Evolutionary conservation across 176 grass and related monocot genomes (phyloP), one percentile per base, ranked within the genome.

Genomic region (Ampelocalamus luodianensis): DNA sequence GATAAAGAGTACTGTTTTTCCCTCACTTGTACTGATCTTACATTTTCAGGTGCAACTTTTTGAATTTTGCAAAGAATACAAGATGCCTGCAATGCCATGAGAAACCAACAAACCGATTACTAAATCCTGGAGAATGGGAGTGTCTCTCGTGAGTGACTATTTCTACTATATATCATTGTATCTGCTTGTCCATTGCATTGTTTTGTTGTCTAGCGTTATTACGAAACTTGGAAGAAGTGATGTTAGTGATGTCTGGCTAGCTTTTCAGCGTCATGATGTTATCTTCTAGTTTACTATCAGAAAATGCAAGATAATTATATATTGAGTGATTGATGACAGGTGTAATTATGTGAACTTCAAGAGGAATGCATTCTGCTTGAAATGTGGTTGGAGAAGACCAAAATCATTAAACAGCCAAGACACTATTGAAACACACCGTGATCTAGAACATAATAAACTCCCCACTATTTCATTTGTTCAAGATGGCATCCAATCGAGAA

Each of bases 41-140:
- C 51, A 69, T 56, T 93, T 83, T 85, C 83, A 95, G 96, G 91
- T 98, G 96, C 81, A 95, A 94, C 67, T 95, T 98, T 80, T 92
- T 98, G 81, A 98, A 98, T 85, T 98, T 98, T 63, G 91, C 96
- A 24, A 98, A 98, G 91, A 98, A 98, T 38, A 95, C 96, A 36
- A 88, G 88, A 75, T 98, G 93, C 77, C 70, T 98, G 80, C 93
- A 94, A 27, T 98, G 96, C 71, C 96, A 87, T 89, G 91, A 92
- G 80, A 98, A 98, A 71, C 96, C 93, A 80, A 76, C 72, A 51
- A 79, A 98, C 27, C 89, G 91, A 49, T 89, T 75, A 40, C 96
- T 95, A 17, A 92, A 85, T 75, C 85, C 89, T 54, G 96, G 93
- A 60, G 96, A 98, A 92, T 98, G 93, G 96, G 93, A 95, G 58